A percentile compares a stretch with the other conserved stretches of the same genome.
These are phyloP conservation scores for Penicillium coprophilum DNA, from an alignment of 495 filamentous ascomycete species.

Conservation along the genomic window DNA sequence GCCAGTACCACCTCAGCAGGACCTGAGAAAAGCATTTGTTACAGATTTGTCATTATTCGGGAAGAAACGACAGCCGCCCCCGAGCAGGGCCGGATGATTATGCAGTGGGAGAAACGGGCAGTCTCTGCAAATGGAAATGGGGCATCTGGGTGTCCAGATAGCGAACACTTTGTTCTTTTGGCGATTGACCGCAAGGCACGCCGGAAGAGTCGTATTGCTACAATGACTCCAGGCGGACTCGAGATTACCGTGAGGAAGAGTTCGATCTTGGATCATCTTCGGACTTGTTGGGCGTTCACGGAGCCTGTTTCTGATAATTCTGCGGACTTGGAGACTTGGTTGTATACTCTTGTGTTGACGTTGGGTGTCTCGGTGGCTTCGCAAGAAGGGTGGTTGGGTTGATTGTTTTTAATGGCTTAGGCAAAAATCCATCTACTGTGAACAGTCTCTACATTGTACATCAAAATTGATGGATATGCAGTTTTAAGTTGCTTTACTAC, in stretches of 20 bases:
- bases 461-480: too few relatives aligned
- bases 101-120: constrained; percentile 29
- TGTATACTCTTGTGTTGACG: constrained; percentile 38
- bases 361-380: constrained; percentile 38
- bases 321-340: constrained; percentile 23
- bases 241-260: constrained; percentile 28
- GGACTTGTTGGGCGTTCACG: constrained; percentile 22
- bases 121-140: neutral
- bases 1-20: constrained; percentile 11
- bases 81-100: constrained; percentile 19
- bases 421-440: neutral
- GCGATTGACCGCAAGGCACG: constrained; percentile 26
- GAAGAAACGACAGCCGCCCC: neutral
- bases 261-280: constrained; percentile 24
- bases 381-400: constrained; percentile 36
- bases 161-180: constrained; percentile 25
- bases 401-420: neutral
- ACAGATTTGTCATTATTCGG: constrained; percentile 25
- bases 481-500: too few relatives aligned
- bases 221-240: constrained; percentile 24
- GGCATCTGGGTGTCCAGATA: neutral
- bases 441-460: neutral
- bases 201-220: constrained; percentile 29
- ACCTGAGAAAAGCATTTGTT: constrained; percentile 14
- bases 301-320: constrained; percentile 12